Evolutionary conservation across 805 yeast genomes (phyloP), one percentile per base, ranked within the genome.

Genomic region (Metschnikowia kunwiensis): DNA sequence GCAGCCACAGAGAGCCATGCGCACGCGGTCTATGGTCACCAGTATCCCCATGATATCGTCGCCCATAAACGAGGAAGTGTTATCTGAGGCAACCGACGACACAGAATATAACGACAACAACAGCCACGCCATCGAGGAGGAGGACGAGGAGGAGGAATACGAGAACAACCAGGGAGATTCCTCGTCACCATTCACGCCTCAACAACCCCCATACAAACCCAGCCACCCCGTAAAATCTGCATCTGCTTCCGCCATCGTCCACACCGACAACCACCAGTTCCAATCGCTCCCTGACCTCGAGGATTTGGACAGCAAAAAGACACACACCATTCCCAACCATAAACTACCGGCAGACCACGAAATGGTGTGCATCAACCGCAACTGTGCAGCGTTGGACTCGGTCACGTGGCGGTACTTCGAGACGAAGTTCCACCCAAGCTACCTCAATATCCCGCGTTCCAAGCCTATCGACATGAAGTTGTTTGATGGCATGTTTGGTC

Each of bases 401-500:
- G 65, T 67, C 9, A 60, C 67, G 10, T 68, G 74, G 74, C 51
- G 72, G 32, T 66, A 63, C 42, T 67, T 68, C 42, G 73, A 68
- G 46, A 60, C 68, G 12, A 42, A 47, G 23, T 63, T 60, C 42
- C 63, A 58, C 34, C 60, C 69, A 8, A 58, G 57, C 36, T 65
- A 60, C 43, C 63, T 61, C 41, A 61, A 58, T 21, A 57, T 66
- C 16, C 65, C 58, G 36, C 51, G 62, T 33, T 64, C 71, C 7
- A 57, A 54, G 22, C 58, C 58, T 32, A 65, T 68, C 42, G 62
- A 67, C 49, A 64, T 63, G 46, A 57, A 56, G 38, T 51, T 63
- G 40, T 68, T 65, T 42, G 70, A 68, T 32, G 74, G 72, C 5
- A 68, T 68, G 74, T 65, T 62, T 47, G 74, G 74, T 4, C 72